Percentiles rank a stretch among this genome's conserved stretches.
These are phyloP conservation scores for Plasmodium gonderi DNA, from an alignment of 169 alveolate genomes.

Conservation along the genomic window DNA sequence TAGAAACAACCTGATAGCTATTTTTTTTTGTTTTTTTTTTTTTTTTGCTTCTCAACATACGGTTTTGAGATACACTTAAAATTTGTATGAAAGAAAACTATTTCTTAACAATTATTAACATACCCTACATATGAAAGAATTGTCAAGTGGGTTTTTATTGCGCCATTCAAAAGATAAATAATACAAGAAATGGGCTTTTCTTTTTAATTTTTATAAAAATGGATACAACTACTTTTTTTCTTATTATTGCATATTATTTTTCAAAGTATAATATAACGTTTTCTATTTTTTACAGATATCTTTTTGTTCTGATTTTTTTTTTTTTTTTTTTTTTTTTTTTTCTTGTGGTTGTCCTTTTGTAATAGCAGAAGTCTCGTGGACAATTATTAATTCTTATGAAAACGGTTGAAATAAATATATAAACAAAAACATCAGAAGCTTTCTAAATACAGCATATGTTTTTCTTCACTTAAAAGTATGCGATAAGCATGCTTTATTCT, in stretches of 20 bases:
- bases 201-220: neutral
- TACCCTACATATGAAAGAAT: neutral
- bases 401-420: neutral
- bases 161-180: neutral
- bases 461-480: neutral
- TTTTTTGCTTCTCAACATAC: no score
- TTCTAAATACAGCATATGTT: neutral
- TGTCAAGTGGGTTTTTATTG: neutral
- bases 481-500: no score
- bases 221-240: neutral
- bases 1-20: neutral
- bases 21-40: no score
- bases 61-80: neutral
- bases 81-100: neutral
- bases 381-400: neutral
- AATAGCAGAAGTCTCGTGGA: neutral
- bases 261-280: neutral
- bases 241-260: neutral
- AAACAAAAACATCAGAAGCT: neutral
- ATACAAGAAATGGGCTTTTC: no score
- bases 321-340: neutral
- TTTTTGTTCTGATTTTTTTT: neutral
- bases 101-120: neutral
- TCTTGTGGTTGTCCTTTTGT: neutral
- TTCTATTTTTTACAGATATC: neutral